A percentile compares a stretch with the other conserved stretches of the same genome.
Evolutionary conservation across 2,329 filamentous ascomycete genomes (phyloP).

Genomic region (Talaromyces rugulosus): DNA sequence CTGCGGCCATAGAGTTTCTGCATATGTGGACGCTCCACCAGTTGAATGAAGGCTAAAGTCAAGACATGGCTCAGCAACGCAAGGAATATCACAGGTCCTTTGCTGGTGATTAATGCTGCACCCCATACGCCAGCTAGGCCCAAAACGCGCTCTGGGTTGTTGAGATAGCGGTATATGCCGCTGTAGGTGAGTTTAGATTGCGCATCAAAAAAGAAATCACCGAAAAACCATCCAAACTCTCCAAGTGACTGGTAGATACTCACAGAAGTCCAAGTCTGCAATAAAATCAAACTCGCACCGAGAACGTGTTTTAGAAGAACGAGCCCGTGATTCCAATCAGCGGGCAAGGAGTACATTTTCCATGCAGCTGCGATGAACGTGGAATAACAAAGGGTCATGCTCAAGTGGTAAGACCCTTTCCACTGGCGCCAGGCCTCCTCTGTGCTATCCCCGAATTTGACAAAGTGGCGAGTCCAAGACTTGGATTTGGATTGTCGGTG

Average conservation of each 20-base stretch:
- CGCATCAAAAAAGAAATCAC: conserved; percentile 96
- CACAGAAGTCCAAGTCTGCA: conserved; percentile 88
- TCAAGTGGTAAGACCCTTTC: conserved; percentile 93
- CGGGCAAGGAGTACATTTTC: conserved; percentile 91
- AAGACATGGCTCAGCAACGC: conserved; percentile 81
- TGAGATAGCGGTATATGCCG: conserved; percentile 96
- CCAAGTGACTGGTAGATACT: conserved; percentile 95
- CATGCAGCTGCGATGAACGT: conserved; percentile 88
- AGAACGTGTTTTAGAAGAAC: conserved; percentile 82
- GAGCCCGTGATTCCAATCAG: conserved; percentile 82
- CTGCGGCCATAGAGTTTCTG: conserved; percentile 89
- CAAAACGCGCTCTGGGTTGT: conserved; percentile 93
- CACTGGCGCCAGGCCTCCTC: conserved; percentile 96
- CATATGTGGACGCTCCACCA: conserved; percentile 96
- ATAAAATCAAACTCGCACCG: conserved; percentile 71
- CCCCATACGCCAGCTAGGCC: conserved; percentile 96
- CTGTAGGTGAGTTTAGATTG: conserved; percentile 87
- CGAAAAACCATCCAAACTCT: conserved; percentile 98
- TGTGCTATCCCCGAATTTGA: conserved; percentile 89
- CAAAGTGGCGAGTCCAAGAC: conserved; percentile 93
- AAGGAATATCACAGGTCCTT: conserved; percentile 77
- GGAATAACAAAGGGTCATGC: conserved; percentile 82
- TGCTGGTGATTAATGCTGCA: conserved; percentile 88
- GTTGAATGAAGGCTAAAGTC: conserved; percentile 81
- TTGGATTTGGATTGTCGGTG: conserved; percentile 84